Percentiles rank a stretch among this genome's conserved stretches.
Evolutionary conservation across 2,329 filamentous ascomycete genomes (phyloP).

Genomic region (Fusarium circinatum): DNA sequence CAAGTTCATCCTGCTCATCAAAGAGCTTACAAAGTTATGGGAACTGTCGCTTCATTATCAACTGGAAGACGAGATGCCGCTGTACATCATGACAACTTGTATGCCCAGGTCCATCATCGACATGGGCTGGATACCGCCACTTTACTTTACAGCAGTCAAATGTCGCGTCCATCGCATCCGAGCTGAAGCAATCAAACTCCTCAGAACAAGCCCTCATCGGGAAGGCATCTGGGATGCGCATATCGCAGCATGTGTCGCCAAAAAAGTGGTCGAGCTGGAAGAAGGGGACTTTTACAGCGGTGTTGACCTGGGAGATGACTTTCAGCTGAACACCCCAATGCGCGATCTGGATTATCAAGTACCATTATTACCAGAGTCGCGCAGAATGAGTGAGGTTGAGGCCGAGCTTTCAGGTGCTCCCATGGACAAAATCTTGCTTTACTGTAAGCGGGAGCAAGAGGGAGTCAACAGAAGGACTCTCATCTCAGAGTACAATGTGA

Average conservation of each 20-base stretch:
- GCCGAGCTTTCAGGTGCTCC: slow-evolving; percentile 33
- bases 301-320: slow-evolving; percentile 17
- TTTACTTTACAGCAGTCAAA: slow-evolving; percentile 59
- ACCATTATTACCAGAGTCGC: slow-evolving; percentile 22
- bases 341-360: slow-evolving; percentile 12
- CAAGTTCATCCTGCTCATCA: slow-evolving; percentile 49
- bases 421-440: slow-evolving; percentile 33
- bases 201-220: slow-evolving; percentile 46
- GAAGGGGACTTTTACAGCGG: slow-evolving; percentile 42
- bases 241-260: slow-evolving; percentile 46
- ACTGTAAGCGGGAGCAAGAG: slow-evolving; percentile 22
- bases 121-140: slow-evolving; percentile 56
- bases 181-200: slow-evolving; percentile 49
- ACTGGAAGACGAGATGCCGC: slow-evolving; percentile 11
- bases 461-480: slow-evolving; percentile 15
- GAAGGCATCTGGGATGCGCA: slow-evolving; percentile 56
- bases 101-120: slow-evolving; percentile 52
- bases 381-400: slow-evolving; percentile 33
- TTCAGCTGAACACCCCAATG: slow-evolving; percentile 14
- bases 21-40: slow-evolving; percentile 31
- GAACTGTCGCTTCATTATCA: slow-evolving; percentile 1
- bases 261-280: slow-evolving; percentile 53
- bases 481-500: slow-evolving; percentile 29
- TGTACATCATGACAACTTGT: slow-evolving; percentile 29
- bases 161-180: slow-evolving; percentile 57